These are phyloP conservation scores for Kockiozyma suomiensis DNA, from an alignment of 805 yeast species.

Conservation along the genomic window DNA sequence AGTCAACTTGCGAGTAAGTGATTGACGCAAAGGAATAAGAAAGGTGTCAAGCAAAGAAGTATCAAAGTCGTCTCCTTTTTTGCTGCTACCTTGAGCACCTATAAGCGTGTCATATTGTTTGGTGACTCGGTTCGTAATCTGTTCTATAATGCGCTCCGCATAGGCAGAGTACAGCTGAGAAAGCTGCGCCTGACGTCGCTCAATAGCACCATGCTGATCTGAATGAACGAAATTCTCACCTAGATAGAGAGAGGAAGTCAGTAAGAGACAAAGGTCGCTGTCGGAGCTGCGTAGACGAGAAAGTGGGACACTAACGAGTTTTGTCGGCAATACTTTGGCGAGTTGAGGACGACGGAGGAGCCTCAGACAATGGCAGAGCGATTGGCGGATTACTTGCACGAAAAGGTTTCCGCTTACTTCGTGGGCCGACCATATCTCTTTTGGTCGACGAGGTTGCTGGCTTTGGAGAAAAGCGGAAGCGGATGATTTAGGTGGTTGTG, in stretches of 20 bases:
- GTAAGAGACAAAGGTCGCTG: background rate
- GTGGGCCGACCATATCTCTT: slow-evolving; percentile 2
- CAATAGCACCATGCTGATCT: background rate
- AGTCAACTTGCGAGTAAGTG: background rate
- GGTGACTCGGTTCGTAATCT: background rate
- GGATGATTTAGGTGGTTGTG: background rate
- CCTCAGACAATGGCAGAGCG: background rate
- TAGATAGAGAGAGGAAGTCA: background rate
- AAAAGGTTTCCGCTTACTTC: background rate
- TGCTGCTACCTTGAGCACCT: background rate
- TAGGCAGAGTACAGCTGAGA: background rate
- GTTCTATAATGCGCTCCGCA: background rate
- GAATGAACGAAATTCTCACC: slow-evolving; percentile 3
- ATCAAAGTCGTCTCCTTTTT: background rate
- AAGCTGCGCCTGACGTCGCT: slow-evolving; percentile 3
- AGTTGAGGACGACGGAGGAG: slow-evolving; percentile 2
- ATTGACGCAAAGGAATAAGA: background rate
- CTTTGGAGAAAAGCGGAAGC: background rate
- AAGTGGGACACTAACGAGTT: slow-evolving; percentile 1
- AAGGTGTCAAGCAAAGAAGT: background rate
- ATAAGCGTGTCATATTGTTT: background rate
- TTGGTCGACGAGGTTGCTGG: background rate
- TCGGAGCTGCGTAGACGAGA: background rate
- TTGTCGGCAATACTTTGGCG: slow-evolving; percentile 3
- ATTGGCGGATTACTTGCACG: background rate